Percentiles rank a stretch among this genome's conserved stretches.
Conservation (phyloP, 441 rosid species). For the Jatropha podagrica region DNA sequence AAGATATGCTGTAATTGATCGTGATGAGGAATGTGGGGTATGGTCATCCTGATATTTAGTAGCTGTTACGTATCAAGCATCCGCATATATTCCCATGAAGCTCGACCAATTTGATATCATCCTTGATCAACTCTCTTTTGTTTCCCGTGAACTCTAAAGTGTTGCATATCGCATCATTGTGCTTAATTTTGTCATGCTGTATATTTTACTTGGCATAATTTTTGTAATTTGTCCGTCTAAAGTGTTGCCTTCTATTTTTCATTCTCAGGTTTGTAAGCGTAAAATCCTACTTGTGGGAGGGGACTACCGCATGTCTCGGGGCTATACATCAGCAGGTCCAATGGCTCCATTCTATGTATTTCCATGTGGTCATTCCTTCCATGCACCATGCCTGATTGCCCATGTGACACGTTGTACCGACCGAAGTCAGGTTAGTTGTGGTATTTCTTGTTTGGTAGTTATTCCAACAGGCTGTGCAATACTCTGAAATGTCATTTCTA, state of each 20-base stretch:
- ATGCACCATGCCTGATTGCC: conserved; percentile 84
- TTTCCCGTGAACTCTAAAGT: background rate
- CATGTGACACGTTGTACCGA: conserved; percentile 85
- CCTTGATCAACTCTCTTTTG: conserved; percentile 11
- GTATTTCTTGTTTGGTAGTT: background rate
- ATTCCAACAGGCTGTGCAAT: background rate
- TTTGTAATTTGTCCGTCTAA: background rate
- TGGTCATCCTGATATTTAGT: conserved; percentile 29
- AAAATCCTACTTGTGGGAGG: conserved; percentile 70
- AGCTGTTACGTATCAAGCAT: background rate
- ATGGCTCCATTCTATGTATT: conserved; percentile 95
- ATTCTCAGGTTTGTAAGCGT: conserved; percentile 71
- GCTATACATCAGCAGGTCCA: conserved; percentile 75
- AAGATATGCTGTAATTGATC: conserved; percentile 92
- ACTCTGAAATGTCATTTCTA: background rate
- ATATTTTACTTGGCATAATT: background rate
- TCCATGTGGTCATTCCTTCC: conserved; percentile 97
- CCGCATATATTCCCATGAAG: conserved; percentile 11
- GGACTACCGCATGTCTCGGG: conserved; percentile 66
- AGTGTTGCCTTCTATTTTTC: conserved; percentile 17
- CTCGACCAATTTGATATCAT: conserved; percentile 11
- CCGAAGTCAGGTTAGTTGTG: conserved; percentile 64
- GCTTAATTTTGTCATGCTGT: background rate
- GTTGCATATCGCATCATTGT: background rate
- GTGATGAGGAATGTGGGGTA: conserved; percentile 99